Evolutionary conservation across 148 eudicot species (phyloP), one percentile per base, ranked within the genome.

Genomic region (Spergularia bocconei): DNA sequence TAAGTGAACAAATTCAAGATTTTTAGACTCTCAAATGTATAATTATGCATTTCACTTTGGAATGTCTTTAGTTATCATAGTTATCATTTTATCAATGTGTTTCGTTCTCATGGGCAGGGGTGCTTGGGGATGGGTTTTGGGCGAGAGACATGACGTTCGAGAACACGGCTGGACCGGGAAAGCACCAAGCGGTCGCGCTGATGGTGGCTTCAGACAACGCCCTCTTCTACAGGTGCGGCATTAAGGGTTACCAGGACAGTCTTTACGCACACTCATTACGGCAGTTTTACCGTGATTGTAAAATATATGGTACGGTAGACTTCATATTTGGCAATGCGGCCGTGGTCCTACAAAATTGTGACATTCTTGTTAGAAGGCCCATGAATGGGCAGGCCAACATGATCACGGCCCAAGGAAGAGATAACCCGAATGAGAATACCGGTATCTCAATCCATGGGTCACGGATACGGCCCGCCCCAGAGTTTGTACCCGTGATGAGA

Each of bases 221-320:
- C 0, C 63, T 88, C 53, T 87, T 88, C 85, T 91, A 88, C 7
- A 77, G 84, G 3, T 91, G 96, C 66, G 84, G 87, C 69, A 69
- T 91, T 68, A 81, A 63, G 55, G 96, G 91, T 4, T 87, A 87
- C 87, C 96, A 91, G 54, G 92, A 91, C 83, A 91, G 92, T 0
- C 85, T 91, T 15, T 83, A 65, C 47, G 85, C 68, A 9, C 92
- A 85, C 81, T 88, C 96, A 0, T 38, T 77, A 1, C 52, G 96
- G 33, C 96, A 91, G 83, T 91, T 91, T 57, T 88, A 91, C 57
- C 90, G 96, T 13, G 92, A 91, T 23, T 91, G 96, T n/a, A 86
- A 81, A 25, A 83, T 91, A 1, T 84, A 79, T 33, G 95, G 95
- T n/a, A 90, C 95, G 1, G 41, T 88, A 23, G 95, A 90, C 61